Conservation (phyloP, 805 yeast species). For the Candida adriatica region DNA sequence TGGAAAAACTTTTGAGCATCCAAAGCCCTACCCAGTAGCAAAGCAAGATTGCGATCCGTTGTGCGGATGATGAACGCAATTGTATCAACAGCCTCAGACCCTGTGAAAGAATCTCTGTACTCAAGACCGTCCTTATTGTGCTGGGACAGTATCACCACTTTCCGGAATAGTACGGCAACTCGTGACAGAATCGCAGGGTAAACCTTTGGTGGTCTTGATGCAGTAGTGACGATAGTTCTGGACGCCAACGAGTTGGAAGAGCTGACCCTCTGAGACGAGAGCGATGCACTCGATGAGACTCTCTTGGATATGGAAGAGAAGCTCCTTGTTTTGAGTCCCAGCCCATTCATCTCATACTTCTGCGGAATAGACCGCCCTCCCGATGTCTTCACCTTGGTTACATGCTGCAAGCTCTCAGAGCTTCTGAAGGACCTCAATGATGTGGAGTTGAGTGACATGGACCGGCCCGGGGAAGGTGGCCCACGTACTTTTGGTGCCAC, state of each 20-base stretch:
- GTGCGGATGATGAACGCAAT: slow-evolving; percentile 81
- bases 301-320: slow-evolving; percentile 32
- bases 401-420: slow-evolving; percentile 18
- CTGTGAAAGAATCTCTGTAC: slow-evolving; percentile 90
- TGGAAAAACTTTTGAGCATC: slow-evolving; percentile 94
- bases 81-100: slow-evolving; percentile 89
- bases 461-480: slow-evolving; percentile 24
- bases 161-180: slow-evolving; percentile 75
- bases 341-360: slow-evolving; percentile 33
- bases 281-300: slow-evolving; percentile 19
- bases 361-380: slow-evolving; percentile 42
- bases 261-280: slow-evolving; percentile 20
- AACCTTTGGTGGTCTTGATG: slow-evolving; percentile 51
- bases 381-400: slow-evolving; percentile 25
- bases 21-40: slow-evolving; percentile 80
- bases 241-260: slow-evolving; percentile 19
- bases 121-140: slow-evolving; percentile 86
- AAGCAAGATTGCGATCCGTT: slow-evolving; percentile 84
- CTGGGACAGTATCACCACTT: slow-evolving; percentile 62
- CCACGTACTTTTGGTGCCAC: slow-evolving; percentile 1
- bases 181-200: slow-evolving; percentile 86
- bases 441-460: slow-evolving; percentile 29
- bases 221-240: slow-evolving; percentile 42
- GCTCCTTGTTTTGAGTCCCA: slow-evolving; percentile 40
- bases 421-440: slow-evolving; percentile 27